Conservation (phyloP, 108 stramenopile genomes). For the Fragilariopsis cylindrus region DNA sequence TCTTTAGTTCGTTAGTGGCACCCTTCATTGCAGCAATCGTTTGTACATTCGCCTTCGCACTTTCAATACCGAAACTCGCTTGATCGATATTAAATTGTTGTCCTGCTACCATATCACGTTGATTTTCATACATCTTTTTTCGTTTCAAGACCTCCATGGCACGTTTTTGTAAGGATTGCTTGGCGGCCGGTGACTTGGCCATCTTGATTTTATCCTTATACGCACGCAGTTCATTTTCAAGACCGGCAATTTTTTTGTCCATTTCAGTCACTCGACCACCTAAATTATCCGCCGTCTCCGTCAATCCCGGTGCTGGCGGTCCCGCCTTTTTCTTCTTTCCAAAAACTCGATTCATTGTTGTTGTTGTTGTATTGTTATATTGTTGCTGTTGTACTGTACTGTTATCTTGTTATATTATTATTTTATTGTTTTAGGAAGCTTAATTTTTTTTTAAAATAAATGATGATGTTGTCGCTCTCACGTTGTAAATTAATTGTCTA, state of each 20-base stretch:
- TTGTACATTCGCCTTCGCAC: slow-evolving; percentile 89
- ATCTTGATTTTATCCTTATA: slow-evolving; percentile 91
- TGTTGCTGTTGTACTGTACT: neutral
- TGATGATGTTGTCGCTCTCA: too few species aligned
- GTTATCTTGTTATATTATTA: neutral
- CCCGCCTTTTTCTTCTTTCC: slow-evolving; percentile 83
- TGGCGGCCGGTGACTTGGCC: slow-evolving; percentile 68
- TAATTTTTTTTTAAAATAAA: too few species aligned
- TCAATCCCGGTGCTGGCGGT: slow-evolving; percentile 72
- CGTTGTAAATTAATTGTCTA: too few species aligned
- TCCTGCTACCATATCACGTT: slow-evolving; percentile 91
- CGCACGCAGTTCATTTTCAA: slow-evolving; percentile 76
- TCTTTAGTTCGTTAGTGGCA: slow-evolving; percentile 86
- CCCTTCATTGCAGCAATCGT: slow-evolving; percentile 96
- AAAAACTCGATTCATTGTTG: slow-evolving; percentile 85
- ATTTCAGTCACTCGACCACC: slow-evolving; percentile 63
- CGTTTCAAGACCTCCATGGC: slow-evolving; percentile 94
- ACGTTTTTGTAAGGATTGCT: slow-evolving; percentile 79
- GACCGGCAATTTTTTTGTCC: slow-evolving; percentile 77
- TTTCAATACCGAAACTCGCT: slow-evolving; percentile 92
- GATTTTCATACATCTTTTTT: slow-evolving; percentile 97
- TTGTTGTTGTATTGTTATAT: neutral
- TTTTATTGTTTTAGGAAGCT: too few species aligned
- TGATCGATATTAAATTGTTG: slow-evolving; percentile 99
- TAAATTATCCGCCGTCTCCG: slow-evolving; percentile 68